Conservation (phyloP, 1,284 basidiomycete species). For the Austroboletus novae-zelandiae region DNA sequence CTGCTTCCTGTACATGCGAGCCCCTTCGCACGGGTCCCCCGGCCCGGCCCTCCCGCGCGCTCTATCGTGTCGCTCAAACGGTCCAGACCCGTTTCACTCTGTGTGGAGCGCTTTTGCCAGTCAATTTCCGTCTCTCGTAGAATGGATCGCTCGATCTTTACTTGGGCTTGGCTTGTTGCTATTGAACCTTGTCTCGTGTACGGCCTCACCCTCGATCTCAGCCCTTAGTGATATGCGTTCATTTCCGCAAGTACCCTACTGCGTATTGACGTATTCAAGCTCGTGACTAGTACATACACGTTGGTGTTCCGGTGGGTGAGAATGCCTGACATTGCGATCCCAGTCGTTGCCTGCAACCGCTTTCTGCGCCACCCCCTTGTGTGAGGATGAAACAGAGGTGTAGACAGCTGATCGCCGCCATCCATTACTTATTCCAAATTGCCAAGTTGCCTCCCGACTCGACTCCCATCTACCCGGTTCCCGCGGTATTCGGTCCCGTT, state of each 20-base stretch:
- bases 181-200: constrained; percentile 8
- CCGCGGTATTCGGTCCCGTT: constrained; percentile 15
- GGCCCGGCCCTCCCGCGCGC: constrained; percentile 3
- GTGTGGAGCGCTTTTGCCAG: background rate
- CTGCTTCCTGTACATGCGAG: no score
- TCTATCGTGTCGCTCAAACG: background rate
- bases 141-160: background rate
- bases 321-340: constrained; percentile 3
- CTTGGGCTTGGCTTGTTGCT: background rate
- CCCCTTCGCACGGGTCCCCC: background rate
- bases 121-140: constrained; percentile 10
- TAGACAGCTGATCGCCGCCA: constrained; percentile 30
- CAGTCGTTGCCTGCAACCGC: constrained; percentile 2
- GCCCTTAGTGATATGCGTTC: constrained; percentile 12
- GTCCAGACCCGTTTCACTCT: background rate
- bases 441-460: background rate
- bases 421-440: background rate
- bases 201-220: constrained; percentile 14
- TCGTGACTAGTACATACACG: background rate
- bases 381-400: constrained; percentile 16
- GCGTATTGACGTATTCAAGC: constrained; percentile 24
- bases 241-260: constrained; percentile 20
- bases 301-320: constrained; percentile 3
- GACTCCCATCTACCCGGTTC: constrained; percentile 3
- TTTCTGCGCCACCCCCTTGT: constrained; percentile 24